These are phyloP conservation scores for Euphorbia pulcherrima DNA, from an alignment of 345 rosid species.

Conservation along the genomic window DNA sequence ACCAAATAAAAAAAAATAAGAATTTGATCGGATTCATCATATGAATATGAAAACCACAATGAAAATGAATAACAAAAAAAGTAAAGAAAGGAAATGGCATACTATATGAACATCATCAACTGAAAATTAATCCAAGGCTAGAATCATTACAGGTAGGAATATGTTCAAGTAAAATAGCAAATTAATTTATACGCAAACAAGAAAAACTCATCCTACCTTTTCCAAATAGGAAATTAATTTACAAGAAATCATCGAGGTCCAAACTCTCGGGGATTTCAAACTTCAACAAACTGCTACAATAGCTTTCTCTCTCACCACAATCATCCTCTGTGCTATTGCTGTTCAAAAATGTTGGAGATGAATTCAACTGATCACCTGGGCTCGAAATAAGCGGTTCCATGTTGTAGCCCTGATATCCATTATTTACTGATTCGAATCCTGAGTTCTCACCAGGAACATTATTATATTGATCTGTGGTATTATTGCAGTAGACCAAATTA, in stretches of 20 bases:
- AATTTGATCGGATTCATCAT: too few species aligned
- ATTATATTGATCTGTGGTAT: too few species aligned
- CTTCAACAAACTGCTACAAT: conserved; percentile 63
- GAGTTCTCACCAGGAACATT: conserved; percentile 29
- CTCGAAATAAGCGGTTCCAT: conserved; percentile 56
- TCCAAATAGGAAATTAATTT: too few species aligned
- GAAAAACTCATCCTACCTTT: neutral
- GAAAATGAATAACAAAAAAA: neutral
- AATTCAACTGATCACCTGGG: conserved; percentile 45
- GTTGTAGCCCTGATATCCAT: conserved; percentile 35
- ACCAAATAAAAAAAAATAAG: too few species aligned
- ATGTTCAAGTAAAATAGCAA: too few species aligned
- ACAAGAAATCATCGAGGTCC: conserved; percentile 62
- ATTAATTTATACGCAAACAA: too few species aligned
- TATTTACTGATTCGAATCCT: conserved; percentile 27
- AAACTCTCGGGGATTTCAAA: conserved; percentile 70
- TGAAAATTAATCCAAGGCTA: conserved; percentile 7
- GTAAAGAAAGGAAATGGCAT: conserved; percentile 26
- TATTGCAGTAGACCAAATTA: conserved; percentile 12
- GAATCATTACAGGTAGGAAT: too few species aligned
- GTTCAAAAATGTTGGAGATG: conserved; percentile 45
- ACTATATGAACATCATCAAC: conserved; percentile 22
- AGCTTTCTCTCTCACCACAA: conserved; percentile 68
- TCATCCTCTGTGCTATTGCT: conserved; percentile 59
- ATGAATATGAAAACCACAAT: neutral